Evolutionary conservation across 1,139 yeast species (phyloP).

Genomic region (Pichia sp.): DNA sequence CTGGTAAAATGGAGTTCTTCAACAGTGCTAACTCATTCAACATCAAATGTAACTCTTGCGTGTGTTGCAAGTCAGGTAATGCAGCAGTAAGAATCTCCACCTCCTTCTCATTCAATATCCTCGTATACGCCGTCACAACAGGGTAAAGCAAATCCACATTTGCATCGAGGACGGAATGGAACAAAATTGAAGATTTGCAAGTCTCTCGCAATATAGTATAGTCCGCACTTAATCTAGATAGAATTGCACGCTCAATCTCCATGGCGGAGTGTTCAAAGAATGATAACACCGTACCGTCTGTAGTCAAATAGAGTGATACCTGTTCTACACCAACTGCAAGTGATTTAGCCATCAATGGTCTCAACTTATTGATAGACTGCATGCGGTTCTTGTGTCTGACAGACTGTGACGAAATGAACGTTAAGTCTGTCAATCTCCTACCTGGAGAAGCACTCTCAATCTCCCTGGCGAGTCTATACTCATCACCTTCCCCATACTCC

Average conservation of each 20-base stretch:
- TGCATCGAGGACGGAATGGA: slow-evolving; percentile 48
- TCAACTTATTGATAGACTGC: slow-evolving; percentile 33
- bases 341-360: slow-evolving; percentile 37
- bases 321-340: slow-evolving; percentile 49
- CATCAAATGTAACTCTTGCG: slow-evolving; percentile 44
- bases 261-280: slow-evolving; percentile 48
- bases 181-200: slow-evolving; percentile 40
- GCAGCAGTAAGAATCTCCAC: slow-evolving; percentile 36
- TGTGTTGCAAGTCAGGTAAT: slow-evolving; percentile 40
- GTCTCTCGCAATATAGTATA: slow-evolving; percentile 42
- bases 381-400: slow-evolving; percentile 26
- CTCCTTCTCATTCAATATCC: slow-evolving; percentile 40
- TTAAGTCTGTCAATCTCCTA: slow-evolving; percentile 26
- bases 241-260: slow-evolving; percentile 42
- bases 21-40: slow-evolving; percentile 42
- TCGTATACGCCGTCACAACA: slow-evolving; percentile 50
- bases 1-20: slow-evolving; percentile 37
- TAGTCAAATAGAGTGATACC: slow-evolving; percentile 39
- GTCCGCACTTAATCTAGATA: slow-evolving; percentile 36
- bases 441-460: slow-evolving; percentile 14
- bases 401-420: slow-evolving; percentile 12
- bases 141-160: slow-evolving; percentile 52
- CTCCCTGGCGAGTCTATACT: slow-evolving; percentile 6
- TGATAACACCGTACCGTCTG: slow-evolving; percentile 40
- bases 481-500: slow-evolving; percentile 2